phyloP scores from a whole-genome alignment of 495 filamentous ascomycete genomes.

The Penicillium cataractarum region DNA sequence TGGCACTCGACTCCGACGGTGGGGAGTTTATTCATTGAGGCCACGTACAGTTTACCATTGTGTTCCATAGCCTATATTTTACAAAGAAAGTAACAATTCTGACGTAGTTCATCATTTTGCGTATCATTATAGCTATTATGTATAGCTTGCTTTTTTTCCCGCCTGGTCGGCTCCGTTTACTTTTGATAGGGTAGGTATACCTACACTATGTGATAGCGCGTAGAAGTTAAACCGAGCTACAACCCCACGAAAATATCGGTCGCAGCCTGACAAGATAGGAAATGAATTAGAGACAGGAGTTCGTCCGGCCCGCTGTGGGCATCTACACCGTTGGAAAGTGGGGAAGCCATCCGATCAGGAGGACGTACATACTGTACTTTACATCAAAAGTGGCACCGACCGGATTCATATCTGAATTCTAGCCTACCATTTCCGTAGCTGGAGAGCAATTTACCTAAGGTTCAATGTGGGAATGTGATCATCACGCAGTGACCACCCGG shows the following conservation, averaged over 20 bases:
- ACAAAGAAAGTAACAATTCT: background rate
- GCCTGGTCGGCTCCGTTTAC: too few relatives aligned
- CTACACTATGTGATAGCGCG: background rate
- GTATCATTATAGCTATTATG: too few relatives aligned
- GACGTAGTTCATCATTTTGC: too few relatives aligned
- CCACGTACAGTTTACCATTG: background rate
- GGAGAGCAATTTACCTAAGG: background rate
- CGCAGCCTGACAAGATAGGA: too few relatives aligned
- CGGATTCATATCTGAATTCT: background rate
- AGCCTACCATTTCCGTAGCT: background rate
- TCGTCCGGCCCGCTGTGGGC: background rate
- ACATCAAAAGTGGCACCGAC: too few relatives aligned
- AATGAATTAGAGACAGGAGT: background rate
- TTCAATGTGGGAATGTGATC: constrained; percentile 1
- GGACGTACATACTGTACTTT: background rate
- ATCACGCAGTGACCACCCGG: background rate
- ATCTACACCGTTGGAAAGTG: background rate
- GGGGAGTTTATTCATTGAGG: background rate
- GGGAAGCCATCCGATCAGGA: too few relatives aligned
- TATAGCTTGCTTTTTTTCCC: too few relatives aligned
- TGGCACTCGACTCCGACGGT: background rate
- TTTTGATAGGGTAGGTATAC: too few relatives aligned
- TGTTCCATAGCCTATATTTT: background rate
- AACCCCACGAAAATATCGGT: background rate
- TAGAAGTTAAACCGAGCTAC: background rate